Conservation (phyloP, 2,329 filamentous ascomycete genomes). For the Cladophialophora bantiana region DNA sequence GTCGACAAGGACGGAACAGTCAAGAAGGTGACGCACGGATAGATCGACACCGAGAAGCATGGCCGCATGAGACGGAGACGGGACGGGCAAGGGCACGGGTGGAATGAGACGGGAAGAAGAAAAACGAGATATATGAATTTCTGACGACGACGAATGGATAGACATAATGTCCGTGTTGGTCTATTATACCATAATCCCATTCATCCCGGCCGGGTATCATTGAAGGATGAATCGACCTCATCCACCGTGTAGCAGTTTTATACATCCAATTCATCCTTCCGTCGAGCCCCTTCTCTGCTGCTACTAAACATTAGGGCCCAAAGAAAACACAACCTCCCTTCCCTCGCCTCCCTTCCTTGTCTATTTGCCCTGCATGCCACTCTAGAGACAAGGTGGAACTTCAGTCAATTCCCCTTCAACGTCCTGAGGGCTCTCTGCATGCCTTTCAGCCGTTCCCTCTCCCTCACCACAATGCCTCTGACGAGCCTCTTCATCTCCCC, state of each 20-base stretch:
- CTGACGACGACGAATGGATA: background rate
- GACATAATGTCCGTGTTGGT: background rate
- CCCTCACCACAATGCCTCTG: conserved; percentile 77
- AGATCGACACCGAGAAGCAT: background rate
- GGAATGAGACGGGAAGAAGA: background rate
- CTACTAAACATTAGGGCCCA: background rate
- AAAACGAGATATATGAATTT: background rate
- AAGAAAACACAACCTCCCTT: background rate
- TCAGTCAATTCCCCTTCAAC: conserved; percentile 46
- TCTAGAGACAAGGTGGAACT: background rate
- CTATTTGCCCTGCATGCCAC: background rate
- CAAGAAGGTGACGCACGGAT: conserved; percentile 48
- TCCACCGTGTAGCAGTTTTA: conserved; percentile 5
- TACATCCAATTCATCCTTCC: background rate
- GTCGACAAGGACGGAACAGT: conserved; percentile 53
- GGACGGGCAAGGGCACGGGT: background rate
- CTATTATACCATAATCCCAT: conserved; percentile 3
- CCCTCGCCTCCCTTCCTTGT: background rate
- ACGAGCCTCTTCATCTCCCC: conserved; percentile 79
- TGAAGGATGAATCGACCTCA: conserved; percentile 4
- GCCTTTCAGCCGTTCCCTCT: conserved; percentile 78
- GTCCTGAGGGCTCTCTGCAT: conserved; percentile 80
- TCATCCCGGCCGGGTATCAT: background rate
- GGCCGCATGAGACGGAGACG: background rate
- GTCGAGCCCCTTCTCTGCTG: background rate